Conservation (phyloP, 164 flowering plant genomes). For the Macadamia tetraphylla region DNA sequence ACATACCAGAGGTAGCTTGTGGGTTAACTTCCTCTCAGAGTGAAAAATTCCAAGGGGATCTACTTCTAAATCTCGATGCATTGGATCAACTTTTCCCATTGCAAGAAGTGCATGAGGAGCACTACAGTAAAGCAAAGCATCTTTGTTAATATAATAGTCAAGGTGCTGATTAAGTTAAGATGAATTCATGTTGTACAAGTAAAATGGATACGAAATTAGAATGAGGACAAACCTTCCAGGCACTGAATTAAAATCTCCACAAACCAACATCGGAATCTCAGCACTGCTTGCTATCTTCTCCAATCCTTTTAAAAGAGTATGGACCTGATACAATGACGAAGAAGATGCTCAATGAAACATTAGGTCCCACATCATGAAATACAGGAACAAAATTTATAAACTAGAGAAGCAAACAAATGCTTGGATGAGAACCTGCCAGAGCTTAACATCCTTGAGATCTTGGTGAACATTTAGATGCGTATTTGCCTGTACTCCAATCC, state of each 20-base stretch:
- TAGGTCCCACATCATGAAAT: not conserved
- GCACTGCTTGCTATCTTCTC: slow-evolving; percentile 1
- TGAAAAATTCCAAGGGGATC: slow-evolving; percentile 71
- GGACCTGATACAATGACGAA: slow-evolving; percentile 42
- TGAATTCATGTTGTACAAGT: not conserved
- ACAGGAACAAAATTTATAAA: not conserved
- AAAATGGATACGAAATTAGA: not conserved
- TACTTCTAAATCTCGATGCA: slow-evolving; percentile 55
- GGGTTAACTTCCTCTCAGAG: slow-evolving; percentile 50
- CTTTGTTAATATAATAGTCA: not conserved
- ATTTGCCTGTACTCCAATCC: slow-evolving; percentile 62
- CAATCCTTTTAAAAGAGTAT: slow-evolving; percentile 77
- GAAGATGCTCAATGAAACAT: not conserved
- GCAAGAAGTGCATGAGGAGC: slow-evolving; percentile 65
- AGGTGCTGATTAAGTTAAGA: not conserved
- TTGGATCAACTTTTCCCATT: slow-evolving; percentile 56
- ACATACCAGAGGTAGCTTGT: slow-evolving; percentile 81
- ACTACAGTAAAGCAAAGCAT: slow-evolving; percentile 44
- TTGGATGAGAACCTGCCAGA: slow-evolving; percentile 78
- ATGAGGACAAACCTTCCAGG: slow-evolving; percentile 72
- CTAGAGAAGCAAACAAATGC: slow-evolving; percentile 3
- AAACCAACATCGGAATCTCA: slow-evolving; percentile 48
- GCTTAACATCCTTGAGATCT: slow-evolving; percentile 92
- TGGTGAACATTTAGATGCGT: slow-evolving; percentile 91
- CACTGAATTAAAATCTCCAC: slow-evolving; percentile 90